These are phyloP conservation scores for Aureobasidium sp. DNA, from an alignment of 2,329 filamentous ascomycete species.

Conservation along the genomic window DNA sequence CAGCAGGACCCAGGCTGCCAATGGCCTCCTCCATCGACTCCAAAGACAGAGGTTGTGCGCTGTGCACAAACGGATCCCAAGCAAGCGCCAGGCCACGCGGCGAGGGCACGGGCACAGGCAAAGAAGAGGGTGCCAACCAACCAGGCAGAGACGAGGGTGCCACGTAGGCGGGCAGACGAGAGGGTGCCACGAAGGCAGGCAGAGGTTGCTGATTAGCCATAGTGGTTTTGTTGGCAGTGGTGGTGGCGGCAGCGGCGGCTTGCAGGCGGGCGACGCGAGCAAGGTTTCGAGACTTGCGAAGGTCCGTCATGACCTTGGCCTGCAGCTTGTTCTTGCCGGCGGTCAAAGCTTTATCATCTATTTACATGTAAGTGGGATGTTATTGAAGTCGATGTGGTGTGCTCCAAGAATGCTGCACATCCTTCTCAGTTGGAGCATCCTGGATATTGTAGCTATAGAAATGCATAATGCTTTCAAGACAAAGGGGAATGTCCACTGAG, in stretches of 20 bases:
- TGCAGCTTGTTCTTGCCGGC: not conserved
- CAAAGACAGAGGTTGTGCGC: not conserved
- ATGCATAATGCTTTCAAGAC: not conserved
- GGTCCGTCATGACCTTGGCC: not conserved
- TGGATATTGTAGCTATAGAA: not conserved
- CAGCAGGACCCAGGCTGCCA: not conserved
- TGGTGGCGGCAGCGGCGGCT: not conserved
- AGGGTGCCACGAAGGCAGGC: not conserved
- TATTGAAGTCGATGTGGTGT: too few relatives aligned
- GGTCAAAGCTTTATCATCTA: not conserved
- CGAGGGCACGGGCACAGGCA: not conserved
- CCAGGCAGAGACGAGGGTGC: not conserved
- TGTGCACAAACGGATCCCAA: not conserved
- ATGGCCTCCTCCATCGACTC: not conserved
- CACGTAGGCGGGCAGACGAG: not conserved
- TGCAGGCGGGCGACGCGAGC: not conserved
- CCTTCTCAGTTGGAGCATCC: too few relatives aligned
- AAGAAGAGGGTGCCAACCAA: not conserved
- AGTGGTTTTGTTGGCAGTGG: not conserved
- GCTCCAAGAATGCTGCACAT: too few relatives aligned
- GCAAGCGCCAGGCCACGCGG: not conserved
- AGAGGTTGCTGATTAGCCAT: not conserved
- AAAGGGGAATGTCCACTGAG: not conserved
- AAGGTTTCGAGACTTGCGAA: not conserved
- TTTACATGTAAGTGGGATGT: not conserved